Conservation (phyloP, 225 moss, liverwort and hornwort genomes). For the Pseudoscleropodium purum region DNA sequence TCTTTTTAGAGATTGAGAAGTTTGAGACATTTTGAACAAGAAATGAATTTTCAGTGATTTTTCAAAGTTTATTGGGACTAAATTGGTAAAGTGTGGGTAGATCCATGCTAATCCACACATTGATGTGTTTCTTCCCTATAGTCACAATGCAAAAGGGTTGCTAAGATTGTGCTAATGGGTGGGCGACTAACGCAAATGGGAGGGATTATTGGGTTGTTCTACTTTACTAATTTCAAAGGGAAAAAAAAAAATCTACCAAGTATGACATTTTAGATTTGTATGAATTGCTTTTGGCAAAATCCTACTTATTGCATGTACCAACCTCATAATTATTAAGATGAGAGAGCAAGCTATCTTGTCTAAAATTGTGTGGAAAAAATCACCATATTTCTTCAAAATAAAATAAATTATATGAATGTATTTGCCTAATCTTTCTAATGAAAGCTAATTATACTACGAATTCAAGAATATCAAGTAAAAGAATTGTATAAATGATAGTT, state of each 20-base stretch:
- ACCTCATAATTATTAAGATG: background rate
- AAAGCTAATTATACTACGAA: background rate
- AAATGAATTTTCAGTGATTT: background rate
- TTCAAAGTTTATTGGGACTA: background rate
- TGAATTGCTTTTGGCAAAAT: background rate
- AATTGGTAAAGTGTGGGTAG: background rate
- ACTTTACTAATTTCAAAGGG: background rate
- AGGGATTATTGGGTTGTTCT: background rate
- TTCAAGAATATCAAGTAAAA: no score
- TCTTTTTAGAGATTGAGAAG: background rate
- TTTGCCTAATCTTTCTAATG: background rate
- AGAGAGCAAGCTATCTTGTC: background rate
- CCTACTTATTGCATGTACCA: background rate
- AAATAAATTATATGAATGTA: background rate
- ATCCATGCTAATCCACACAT: rapidly evolving
- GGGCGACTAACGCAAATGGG: background rate
- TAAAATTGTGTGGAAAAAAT: background rate
- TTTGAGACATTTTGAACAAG: background rate
- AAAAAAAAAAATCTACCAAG: background rate
- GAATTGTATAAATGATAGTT: background rate
- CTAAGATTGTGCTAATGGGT: background rate
- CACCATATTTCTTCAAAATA: background rate
- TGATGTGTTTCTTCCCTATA: rapidly evolving
- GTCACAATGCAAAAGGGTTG: background rate
- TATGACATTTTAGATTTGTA: background rate